Base-by-base conservation (phyloP, 148 eudicot genomes). In the Gaultheria prostrata region DNA sequence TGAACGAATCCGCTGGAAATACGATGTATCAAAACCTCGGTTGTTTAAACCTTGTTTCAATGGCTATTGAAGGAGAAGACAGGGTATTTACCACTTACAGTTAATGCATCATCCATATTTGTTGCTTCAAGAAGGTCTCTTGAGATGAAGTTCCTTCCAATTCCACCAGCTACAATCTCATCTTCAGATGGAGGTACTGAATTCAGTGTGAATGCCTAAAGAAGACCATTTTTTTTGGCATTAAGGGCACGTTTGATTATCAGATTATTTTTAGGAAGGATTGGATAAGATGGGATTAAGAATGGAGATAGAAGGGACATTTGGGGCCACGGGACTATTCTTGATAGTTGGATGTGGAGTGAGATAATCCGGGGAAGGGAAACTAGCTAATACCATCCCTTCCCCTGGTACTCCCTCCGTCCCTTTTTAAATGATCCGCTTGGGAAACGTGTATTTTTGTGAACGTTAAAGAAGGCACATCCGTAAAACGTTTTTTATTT, bases 61-160 rank as follows among this genome's bases (percentile, higher is more conserved):
- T 54, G 56, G 82, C 6, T 78, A 24, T 3, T 8, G 30, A 13
- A 26, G 72, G 35, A 85, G 63, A 18, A 48, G 33, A 12, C n/a
- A 26, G 78, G 78, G 6, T 46, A 72, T 85, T 88, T 86, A 59
- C 3, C 39, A 76, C 86, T 89, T 85, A 91, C 97, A 75, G 82
- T 72, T 45, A 92, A 84, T 28, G 97, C 98, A 88, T 96, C 93
- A 75, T 87, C 91, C 4, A 90, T 90, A 91, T 84, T 86, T 79
- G 86, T 89, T 80, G 95, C 95, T 86, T 96, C 97, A 69, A 96
- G 97, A 70, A 93, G 88, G 89, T 91, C 94, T 86, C 97, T 87
- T 51, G 98, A 94, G 82, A 96, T 84, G 71, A 94, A 94, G 89
- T 96, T 94, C 26, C 98, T 85, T 28, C 95, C 94, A 56, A 94